Percentiles rank a stretch among this genome's conserved stretches.
phyloP scores from a whole-genome alignment of 176 grass and related monocot species.

The Neostapfia colusana region DNA sequence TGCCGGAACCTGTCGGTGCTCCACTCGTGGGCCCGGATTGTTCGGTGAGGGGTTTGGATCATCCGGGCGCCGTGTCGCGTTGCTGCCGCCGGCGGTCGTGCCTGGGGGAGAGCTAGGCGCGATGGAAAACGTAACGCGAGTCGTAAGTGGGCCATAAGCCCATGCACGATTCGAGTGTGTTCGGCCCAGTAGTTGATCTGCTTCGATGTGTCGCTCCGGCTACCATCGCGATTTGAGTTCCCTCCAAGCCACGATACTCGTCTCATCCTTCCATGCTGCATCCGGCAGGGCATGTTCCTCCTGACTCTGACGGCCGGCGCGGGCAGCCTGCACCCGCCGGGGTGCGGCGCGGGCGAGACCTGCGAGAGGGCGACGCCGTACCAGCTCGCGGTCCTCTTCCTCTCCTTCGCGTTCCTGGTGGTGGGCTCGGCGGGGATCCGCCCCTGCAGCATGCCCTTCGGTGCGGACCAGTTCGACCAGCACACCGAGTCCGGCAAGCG shows the following conservation, averaged over 20 bases:
- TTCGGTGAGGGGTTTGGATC: not conserved
- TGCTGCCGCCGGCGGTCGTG: not conserved
- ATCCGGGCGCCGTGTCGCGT: not conserved
- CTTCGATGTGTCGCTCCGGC: too few relatives aligned
- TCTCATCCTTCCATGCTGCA: not conserved
- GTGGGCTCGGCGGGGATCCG: conserved; percentile 73
- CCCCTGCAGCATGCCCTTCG: conserved; percentile 91
- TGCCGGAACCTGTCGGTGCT: too few relatives aligned
- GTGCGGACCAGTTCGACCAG: conserved; percentile 88
- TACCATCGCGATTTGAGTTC: too few relatives aligned
- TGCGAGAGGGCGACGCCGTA: conserved; percentile 56
- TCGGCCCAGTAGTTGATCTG: too few relatives aligned
- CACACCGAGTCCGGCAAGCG: conserved; percentile 76
- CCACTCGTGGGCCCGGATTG: too few relatives aligned
- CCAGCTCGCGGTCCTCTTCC: conserved; percentile 67
- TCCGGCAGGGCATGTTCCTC: conserved; percentile 77
- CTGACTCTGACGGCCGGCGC: conserved; percentile 68
- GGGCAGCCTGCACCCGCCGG: conserved; percentile 57
- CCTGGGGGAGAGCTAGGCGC: too few relatives aligned
- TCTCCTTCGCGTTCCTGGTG: conserved; percentile 70
- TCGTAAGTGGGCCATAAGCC: too few relatives aligned
- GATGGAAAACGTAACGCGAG: too few relatives aligned
- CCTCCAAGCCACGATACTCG: not conserved
- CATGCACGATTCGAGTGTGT: too few relatives aligned
- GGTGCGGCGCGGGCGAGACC: conserved; percentile 36